Percentiles rank a stretch among this genome's conserved stretches.
These are phyloP conservation scores for Miamiensis avidus DNA, from an alignment of 169 alveolate species.

Conservation along the genomic window DNA sequence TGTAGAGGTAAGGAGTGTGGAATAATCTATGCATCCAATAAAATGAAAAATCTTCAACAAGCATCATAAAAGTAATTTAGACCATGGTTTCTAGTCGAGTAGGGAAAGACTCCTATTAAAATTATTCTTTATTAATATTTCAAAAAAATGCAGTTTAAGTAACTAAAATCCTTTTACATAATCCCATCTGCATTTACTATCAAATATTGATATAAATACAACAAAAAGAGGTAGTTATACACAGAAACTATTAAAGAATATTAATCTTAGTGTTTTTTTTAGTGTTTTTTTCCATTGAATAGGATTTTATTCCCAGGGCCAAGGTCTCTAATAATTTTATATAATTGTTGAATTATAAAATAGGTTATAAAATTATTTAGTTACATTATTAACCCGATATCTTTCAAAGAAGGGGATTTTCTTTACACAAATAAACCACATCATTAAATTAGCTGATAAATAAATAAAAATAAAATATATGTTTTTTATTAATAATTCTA, in stretches of 20 bases:
- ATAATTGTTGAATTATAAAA: no score
- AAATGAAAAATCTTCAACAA: slow-evolving; percentile 28
- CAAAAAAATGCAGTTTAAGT: no score
- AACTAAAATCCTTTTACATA: no score
- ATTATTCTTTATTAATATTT: no score
- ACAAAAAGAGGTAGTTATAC: neutral
- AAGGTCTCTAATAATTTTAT: slow-evolving; percentile 25
- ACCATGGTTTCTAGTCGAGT: slow-evolving; percentile 2
- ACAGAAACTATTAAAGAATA: slow-evolving; percentile 25
- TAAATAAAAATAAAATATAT: no score
- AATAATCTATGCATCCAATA: slow-evolving; percentile 31
- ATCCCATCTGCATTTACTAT: no score
- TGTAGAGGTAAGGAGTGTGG: slow-evolving; percentile 15
- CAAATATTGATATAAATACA: no score
- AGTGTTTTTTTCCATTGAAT: slow-evolving; percentile 35
- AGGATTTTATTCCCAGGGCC: slow-evolving; percentile 72
- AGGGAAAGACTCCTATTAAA: no score
- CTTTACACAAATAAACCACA: slow-evolving; percentile 49
- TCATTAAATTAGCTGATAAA: no score
- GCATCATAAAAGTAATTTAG: neutral
- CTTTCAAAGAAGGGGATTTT: slow-evolving; percentile 73
- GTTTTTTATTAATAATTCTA: no score
- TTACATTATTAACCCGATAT: slow-evolving; percentile 39
- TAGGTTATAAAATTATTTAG: no score
- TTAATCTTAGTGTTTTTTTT: slow-evolving; percentile 21